These are phyloP conservation scores for Neoboletus magnificus DNA, from an alignment of 768 basidiomycete species.

Conservation along the genomic window DNA sequence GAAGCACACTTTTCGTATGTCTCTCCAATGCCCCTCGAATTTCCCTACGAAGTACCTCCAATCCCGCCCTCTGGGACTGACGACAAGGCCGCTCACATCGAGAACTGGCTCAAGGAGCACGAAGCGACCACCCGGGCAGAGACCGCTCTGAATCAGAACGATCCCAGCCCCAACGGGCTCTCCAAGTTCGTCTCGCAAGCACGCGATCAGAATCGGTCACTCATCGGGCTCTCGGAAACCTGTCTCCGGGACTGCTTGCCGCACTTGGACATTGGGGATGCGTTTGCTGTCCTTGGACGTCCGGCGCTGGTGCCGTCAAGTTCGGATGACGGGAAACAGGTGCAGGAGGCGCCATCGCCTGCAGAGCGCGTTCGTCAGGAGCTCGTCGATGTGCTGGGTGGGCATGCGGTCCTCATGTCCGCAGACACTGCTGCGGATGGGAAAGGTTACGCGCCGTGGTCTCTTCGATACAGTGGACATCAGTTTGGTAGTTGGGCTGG, in stretches of 20 bases:
- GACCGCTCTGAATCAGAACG: not conserved
- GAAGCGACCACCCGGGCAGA: constrained; percentile 48
- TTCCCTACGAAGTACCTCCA: constrained; percentile 75
- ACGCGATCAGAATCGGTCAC: constrained; percentile 50
- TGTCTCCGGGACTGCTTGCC: constrained; percentile 77
- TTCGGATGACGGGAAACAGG: constrained; percentile 29
- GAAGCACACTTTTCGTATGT: constrained; percentile 76
- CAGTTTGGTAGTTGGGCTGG: constrained; percentile 91
- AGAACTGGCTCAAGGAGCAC: constrained; percentile 67
- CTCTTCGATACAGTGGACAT: constrained; percentile 86
- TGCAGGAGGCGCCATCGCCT: constrained; percentile 16
- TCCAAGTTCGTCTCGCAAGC: constrained; percentile 48
- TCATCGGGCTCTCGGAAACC: constrained; percentile 71
- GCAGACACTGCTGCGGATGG: constrained; percentile 28
- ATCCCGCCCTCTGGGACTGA: constrained; percentile 43
- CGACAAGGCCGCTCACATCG: constrained; percentile 65
- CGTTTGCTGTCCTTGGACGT: constrained; percentile 61
- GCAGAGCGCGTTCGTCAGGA: constrained; percentile 56
- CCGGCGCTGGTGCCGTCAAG: constrained; percentile 44
- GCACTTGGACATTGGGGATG: constrained; percentile 83
- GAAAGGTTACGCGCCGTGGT: constrained; percentile 61
- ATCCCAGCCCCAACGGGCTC: constrained; percentile 22
- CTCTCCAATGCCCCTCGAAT: constrained; percentile 75
- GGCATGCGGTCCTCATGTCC: constrained; percentile 64
- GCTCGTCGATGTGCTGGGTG: constrained; percentile 78